phyloP scores from a whole-genome alignment of 768 basidiomycete genomes.

The Boletus pseudopeckii region DNA sequence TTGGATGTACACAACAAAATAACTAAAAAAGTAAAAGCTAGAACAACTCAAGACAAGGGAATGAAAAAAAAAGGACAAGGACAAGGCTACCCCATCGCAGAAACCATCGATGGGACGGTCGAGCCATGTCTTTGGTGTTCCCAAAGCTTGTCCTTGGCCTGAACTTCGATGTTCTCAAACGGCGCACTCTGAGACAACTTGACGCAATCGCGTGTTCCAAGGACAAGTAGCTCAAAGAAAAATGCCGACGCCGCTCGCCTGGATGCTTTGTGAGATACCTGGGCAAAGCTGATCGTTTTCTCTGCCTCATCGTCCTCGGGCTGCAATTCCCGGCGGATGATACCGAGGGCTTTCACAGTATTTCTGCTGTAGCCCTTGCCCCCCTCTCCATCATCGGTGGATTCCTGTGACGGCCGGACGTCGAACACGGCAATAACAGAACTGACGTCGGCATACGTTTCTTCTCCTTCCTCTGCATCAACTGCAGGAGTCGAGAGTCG shows the following conservation, averaged over 20 bases:
- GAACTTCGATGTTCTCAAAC: conserved; percentile 84
- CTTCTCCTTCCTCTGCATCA: conserved; percentile 61
- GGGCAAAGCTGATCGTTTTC: conserved; percentile 71
- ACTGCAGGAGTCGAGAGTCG: conserved; percentile 65
- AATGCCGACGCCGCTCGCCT: conserved; percentile 91
- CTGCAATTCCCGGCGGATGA: conserved; percentile 71
- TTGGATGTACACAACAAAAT: background rate
- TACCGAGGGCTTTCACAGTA: conserved; percentile 76
- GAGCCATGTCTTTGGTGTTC: conserved; percentile 55
- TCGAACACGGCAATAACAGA: conserved; percentile 87
- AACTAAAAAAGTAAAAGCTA: conserved; percentile 6
- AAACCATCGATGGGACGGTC: conserved; percentile 43
- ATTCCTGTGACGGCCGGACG: conserved; percentile 48
- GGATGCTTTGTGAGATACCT: conserved; percentile 80
- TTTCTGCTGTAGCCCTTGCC: conserved; percentile 84
- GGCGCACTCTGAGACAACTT: conserved; percentile 69
- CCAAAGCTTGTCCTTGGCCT: conserved; percentile 83
- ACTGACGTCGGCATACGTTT: conserved; percentile 61
- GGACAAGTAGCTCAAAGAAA: conserved; percentile 96
- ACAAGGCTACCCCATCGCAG: conserved; percentile 35
- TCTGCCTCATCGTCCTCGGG: conserved; percentile 49
- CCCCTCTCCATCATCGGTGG: conserved; percentile 47
- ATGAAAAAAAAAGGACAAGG: background rate
- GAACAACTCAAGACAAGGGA: conserved; percentile 12
- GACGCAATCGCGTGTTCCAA: conserved; percentile 90